Percentiles rank a stretch among this genome's conserved stretches.
These are phyloP conservation scores for Viola odorata DNA, from an alignment of 345 rosid species.

Conservation along the genomic window DNA sequence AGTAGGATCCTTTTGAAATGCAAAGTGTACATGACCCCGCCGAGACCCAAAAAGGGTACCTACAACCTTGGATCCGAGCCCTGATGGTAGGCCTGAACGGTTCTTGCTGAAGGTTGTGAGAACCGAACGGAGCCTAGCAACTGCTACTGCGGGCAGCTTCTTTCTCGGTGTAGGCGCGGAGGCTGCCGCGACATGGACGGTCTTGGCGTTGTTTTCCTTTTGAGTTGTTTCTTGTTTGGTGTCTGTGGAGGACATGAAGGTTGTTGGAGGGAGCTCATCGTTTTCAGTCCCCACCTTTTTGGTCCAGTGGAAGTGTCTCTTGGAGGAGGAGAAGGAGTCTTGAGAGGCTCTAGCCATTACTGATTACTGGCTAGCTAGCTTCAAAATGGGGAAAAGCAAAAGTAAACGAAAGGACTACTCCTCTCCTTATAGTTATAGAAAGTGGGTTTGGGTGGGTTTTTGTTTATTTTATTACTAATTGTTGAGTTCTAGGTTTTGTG, in stretches of 20 bases:
- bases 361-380: background rate
- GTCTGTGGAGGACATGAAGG: constrained; percentile 27
- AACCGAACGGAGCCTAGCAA: constrained; percentile 72
- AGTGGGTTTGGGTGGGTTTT: background rate
- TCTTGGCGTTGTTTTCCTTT: constrained; percentile 12
- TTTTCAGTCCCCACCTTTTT: constrained; percentile 64
- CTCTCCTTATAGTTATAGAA: constrained; percentile 10
- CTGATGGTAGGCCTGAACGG: constrained; percentile 32
- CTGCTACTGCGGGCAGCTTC: constrained; percentile 69
- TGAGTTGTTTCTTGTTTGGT: constrained; percentile 19
- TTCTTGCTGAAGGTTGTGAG: constrained; percentile 51
- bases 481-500: constrained; percentile 3
- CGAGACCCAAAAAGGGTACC: constrained; percentile 90
- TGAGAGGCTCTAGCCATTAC: constrained; percentile 32
- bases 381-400: constrained; percentile 6
- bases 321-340: constrained; percentile 50
- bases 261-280: constrained; percentile 36
- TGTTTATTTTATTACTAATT: background rate
- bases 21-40: constrained; percentile 91
- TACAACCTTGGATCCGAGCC: constrained; percentile 61
- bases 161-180: constrained; percentile 39
- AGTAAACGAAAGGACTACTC: background rate
- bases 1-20: constrained; percentile 74
- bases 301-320: constrained; percentile 84
- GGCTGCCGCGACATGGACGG: constrained; percentile 14